A percentile compares a stretch with the other conserved stretches of the same genome.
phyloP scores from a whole-genome alignment of 148 eudicot genomes.

The Beta vulgaris region DNA sequence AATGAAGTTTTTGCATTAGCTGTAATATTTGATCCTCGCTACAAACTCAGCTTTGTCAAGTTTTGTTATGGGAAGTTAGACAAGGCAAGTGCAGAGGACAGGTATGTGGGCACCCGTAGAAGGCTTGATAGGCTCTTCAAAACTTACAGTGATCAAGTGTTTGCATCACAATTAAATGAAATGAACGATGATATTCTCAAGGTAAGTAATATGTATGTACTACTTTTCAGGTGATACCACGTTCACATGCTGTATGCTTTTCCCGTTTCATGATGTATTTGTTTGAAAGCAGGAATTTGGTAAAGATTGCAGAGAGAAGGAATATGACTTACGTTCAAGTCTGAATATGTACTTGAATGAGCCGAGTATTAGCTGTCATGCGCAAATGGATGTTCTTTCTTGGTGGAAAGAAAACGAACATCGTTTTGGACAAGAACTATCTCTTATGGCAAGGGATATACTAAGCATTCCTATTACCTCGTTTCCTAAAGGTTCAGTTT shows the following conservation, averaged over 20 bases:
- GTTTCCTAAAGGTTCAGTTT: conserved; percentile 18
- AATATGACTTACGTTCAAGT: not conserved
- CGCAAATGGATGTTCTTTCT: conserved; percentile 7
- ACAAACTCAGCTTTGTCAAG: conserved; percentile 12
- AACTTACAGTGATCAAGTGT: conserved; percentile 8
- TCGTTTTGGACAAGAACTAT: conserved; percentile 1
- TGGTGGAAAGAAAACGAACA: conserved; percentile 20
- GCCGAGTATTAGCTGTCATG: not conserved
- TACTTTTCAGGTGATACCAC: not conserved
- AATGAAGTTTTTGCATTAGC: conserved; percentile 12
- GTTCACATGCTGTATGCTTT: not conserved
- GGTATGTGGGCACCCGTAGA: not conserved
- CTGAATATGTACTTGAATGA: conserved; percentile 12
- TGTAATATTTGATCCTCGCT: conserved; percentile 21
- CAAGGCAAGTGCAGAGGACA: conserved; percentile 11
- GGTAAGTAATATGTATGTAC: conserved; percentile 3
- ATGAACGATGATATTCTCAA: not conserved
- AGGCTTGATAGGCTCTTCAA: conserved; percentile 19
- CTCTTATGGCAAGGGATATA: conserved; percentile 17
- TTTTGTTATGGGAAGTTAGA: conserved; percentile 13
- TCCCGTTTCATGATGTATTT: not conserved
- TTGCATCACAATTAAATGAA: not conserved
- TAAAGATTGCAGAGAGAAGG: not conserved
- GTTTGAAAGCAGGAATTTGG: not conserved
- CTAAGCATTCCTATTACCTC: conserved; percentile 20